phyloP scores from a whole-genome alignment of 2,329 filamentous ascomycete species.

The Canariomyces notabilis region DNA sequence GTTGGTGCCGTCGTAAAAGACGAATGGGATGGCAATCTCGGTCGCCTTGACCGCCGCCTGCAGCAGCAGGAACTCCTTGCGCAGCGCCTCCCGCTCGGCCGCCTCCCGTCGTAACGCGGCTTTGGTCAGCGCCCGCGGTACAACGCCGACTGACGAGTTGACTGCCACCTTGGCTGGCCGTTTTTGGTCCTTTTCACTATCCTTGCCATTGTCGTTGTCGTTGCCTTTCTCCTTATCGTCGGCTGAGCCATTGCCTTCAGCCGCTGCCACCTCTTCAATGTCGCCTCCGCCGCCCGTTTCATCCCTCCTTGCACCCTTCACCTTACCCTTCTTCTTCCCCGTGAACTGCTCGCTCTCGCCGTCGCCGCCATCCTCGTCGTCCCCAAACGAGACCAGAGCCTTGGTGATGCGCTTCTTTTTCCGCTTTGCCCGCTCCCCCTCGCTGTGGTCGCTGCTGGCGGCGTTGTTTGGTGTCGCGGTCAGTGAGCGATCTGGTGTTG shows the following conservation, averaged over 20 bases:
- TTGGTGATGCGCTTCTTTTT: conserved; percentile 42
- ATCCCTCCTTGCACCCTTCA: conserved; percentile 8
- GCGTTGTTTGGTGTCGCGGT: conserved; percentile 38
- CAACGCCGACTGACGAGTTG: conserved; percentile 55
- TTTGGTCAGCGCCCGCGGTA: conserved; percentile 67
- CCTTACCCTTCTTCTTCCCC: conserved; percentile 30
- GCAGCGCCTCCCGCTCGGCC: conserved; percentile 64
- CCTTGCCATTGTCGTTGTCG: conserved; percentile 21
- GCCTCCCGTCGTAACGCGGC: conserved; percentile 67
- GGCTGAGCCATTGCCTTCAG: conserved; percentile 1
- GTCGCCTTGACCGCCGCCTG: conserved; percentile 86
- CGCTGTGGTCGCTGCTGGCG: conserved; percentile 25
- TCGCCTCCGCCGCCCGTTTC: conserved; percentile 23
- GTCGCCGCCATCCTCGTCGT: conserved; percentile 62
- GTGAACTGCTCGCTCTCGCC: conserved; percentile 33
- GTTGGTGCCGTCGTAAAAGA: conserved; percentile 94
- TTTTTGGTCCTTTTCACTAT: conserved; percentile 30
- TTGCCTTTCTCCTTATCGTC: too few species aligned
- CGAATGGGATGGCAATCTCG: conserved; percentile 87
- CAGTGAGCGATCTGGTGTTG: conserved; percentile 46
- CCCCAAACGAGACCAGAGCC: conserved; percentile 56
- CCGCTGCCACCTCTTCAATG: neutral
- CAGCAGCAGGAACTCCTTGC: conserved; percentile 73
- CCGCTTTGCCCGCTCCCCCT: conserved; percentile 28
- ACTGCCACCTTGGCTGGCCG: conserved; percentile 47